Conservation (phyloP, 1,284 basidiomycete genomes). For the Ceratobasidium sp. region DNA sequence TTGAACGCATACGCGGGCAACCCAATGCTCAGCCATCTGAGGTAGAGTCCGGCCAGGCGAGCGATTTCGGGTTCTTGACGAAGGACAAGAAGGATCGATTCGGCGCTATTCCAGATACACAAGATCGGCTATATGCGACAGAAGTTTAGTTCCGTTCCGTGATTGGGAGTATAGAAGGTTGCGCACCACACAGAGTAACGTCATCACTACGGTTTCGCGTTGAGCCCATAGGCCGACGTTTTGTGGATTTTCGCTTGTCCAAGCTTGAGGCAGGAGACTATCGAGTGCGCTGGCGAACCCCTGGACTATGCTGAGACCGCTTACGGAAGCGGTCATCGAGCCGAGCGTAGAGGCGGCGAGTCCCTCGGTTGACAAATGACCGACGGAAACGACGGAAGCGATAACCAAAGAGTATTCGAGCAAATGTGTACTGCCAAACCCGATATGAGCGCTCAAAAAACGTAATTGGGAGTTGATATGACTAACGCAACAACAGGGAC, state of each 20-base stretch:
- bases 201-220: constrained; percentile 77
- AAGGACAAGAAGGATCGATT: constrained; percentile 76
- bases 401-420: constrained; percentile 78
- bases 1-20: constrained; percentile 90
- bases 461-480: neutral
- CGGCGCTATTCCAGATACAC: constrained; percentile 81
- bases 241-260: constrained; percentile 83
- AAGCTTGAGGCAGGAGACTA: constrained; percentile 88
- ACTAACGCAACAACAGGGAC: constrained; percentile 71
- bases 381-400: constrained; percentile 82
- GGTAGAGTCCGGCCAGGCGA: constrained; percentile 74
- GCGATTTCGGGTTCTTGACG: constrained; percentile 90
- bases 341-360: constrained; percentile 85
- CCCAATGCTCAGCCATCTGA: constrained; percentile 79
- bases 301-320: constrained; percentile 75
- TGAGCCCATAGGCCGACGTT: constrained; percentile 92
- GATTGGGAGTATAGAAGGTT: neutral
- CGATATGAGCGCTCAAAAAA: neutral
- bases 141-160: neutral
- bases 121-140: constrained; percentile 63
- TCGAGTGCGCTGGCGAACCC: constrained; percentile 87
- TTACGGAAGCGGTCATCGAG: constrained; percentile 80
- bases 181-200: neutral
- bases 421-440: constrained; percentile 66
- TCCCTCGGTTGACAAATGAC: constrained; percentile 82